Percentiles rank a stretch among this genome's conserved stretches.
Evolutionary conservation across 148 eudicot species (phyloP).

Genomic region (Spergularia bocconei): DNA sequence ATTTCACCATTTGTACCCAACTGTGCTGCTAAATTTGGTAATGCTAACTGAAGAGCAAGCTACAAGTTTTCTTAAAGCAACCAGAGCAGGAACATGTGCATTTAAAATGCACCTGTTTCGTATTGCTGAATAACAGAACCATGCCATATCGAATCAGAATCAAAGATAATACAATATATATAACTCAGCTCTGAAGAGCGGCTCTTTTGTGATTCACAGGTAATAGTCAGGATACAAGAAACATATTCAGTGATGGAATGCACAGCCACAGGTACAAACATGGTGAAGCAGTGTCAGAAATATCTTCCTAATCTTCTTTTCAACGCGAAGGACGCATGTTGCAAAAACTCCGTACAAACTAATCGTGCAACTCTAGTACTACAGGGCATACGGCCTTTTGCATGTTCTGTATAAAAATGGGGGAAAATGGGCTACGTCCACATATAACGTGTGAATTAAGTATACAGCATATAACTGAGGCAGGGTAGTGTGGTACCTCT

Average conservation of each 20-base stretch:
- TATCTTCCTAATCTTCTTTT: not conserved
- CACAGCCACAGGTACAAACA: conserved; percentile 15
- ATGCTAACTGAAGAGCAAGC: no score
- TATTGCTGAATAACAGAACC: not conserved
- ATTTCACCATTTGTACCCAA: no score
- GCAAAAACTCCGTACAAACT: conserved; percentile 7
- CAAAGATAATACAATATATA: conserved; percentile 1
- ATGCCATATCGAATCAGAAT: not conserved
- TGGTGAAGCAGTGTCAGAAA: not conserved
- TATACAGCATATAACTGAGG: conserved; percentile 21
- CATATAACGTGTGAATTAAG: conserved; percentile 19
- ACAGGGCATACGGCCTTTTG: not conserved
- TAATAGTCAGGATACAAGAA: conserved; percentile 13
- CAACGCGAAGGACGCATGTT: not conserved
- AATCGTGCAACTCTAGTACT: conserved; percentile 7
- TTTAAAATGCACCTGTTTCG: no score
- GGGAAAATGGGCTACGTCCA: conserved; percentile 9
- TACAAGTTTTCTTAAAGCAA: no score
- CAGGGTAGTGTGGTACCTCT: conserved; percentile 21
- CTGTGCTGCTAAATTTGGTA: no score
- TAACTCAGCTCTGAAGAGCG: not conserved
- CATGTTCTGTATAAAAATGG: conserved; percentile 22
- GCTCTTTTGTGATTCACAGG: conserved; percentile 4
- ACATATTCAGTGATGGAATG: conserved; percentile 4
- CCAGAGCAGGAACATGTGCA: no score